Percentiles rank a stretch among this genome's conserved stretches.
phyloP scores from a whole-genome alignment of 2,329 filamentous ascomycete species.

The Albophoma yamanashiensis region DNA sequence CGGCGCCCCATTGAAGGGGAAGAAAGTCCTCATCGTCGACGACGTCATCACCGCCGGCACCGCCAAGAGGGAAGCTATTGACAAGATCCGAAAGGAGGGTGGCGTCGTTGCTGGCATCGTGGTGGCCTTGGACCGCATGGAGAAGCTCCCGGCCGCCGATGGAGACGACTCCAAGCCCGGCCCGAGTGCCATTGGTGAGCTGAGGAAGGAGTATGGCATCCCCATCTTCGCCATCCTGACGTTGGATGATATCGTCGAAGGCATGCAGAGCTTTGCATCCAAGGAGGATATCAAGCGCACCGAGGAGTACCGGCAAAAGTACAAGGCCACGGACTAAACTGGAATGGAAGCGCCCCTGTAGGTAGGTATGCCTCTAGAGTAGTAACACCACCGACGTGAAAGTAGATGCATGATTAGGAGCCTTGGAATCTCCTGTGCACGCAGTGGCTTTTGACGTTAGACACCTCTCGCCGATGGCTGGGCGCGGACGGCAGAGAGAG shows the following conservation, averaged over 20 bases:
- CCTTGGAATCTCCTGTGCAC: background rate
- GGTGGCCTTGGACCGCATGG: constrained; percentile 78
- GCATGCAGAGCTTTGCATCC: constrained; percentile 50
- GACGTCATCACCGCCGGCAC: constrained; percentile 96
- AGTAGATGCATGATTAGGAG: background rate
- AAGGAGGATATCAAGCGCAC: constrained; percentile 54
- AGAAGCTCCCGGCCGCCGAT: constrained; percentile 59
- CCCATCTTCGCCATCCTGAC: constrained; percentile 78
- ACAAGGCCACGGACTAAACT: constrained; percentile 49
- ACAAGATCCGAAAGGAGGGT: constrained; percentile 77
- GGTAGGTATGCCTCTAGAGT: background rate
- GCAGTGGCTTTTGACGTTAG: background rate
- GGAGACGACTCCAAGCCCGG: constrained; percentile 58
- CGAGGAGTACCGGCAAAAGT: constrained; percentile 62
- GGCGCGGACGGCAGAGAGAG: too few relatives aligned
- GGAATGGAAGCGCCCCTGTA: too few relatives aligned
- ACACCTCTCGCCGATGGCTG: background rate
- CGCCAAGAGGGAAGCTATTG: constrained; percentile 84
- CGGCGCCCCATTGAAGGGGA: constrained; percentile 73
- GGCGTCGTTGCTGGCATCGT: constrained; percentile 79
- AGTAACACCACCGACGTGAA: background rate
- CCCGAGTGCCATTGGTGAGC: constrained; percentile 75
- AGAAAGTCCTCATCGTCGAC: constrained; percentile 83
- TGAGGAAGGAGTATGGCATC: constrained; percentile 72
- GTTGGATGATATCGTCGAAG: constrained; percentile 70